A percentile compares a stretch with the other conserved stretches of the same genome.
These are phyloP conservation scores for Debaryomyces tyrocola DNA, from an alignment of 805 yeast genomes.

Conservation along the genomic window DNA sequence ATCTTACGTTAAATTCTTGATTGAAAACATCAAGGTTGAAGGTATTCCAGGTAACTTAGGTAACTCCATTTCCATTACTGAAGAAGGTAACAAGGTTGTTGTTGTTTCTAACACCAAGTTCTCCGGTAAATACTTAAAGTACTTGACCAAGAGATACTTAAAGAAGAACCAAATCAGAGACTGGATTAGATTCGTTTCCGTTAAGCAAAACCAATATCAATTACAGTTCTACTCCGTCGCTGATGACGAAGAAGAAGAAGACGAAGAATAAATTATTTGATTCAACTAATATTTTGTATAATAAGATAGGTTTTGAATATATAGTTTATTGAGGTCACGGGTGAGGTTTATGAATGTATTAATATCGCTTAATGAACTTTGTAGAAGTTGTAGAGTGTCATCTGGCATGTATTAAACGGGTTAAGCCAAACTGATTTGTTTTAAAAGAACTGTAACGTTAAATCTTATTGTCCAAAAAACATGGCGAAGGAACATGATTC, in stretches of 20 bases:
- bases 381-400: neutral
- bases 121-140: constrained; percentile 99
- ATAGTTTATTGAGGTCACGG: neutral
- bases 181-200: constrained; percentile 99
- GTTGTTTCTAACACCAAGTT: constrained; percentile 91
- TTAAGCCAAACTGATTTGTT: too few species aligned
- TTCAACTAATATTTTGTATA: neutral
- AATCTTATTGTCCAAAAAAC: too few species aligned
- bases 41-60: constrained; percentile 96
- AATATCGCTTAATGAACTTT: neutral
- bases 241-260: constrained; percentile 88
- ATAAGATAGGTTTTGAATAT: neutral
- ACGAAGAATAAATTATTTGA: constrained; percentile 67
- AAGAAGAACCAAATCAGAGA: constrained; percentile 99
- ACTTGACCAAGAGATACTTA: constrained; percentile 99
- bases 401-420: too few species aligned
- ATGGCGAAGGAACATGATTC: too few species aligned
- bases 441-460: too few species aligned
- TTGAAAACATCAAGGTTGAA: constrained; percentile 99
- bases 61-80: constrained; percentile 83
- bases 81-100: constrained; percentile 85
- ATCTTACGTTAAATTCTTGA: constrained; percentile 95
- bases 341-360: neutral
- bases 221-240: constrained; percentile 99
- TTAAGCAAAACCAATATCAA: constrained; percentile 93